phyloP scores from a whole-genome alignment of 768 basidiomycete genomes.

The Dictyophora rubrovolvata region DNA sequence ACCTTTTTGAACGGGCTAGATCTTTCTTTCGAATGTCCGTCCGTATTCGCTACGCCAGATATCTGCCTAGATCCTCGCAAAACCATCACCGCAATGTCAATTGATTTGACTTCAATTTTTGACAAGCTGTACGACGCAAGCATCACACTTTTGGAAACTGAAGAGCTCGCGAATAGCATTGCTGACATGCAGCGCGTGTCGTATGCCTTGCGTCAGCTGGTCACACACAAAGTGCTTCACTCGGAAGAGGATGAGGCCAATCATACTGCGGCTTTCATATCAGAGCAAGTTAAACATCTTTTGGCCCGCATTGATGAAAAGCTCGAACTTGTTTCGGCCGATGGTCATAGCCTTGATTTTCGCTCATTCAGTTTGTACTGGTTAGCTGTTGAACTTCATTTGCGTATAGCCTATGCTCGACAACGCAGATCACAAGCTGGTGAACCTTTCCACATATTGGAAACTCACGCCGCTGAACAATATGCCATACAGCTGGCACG shows the following conservation, averaged over 20 bases:
- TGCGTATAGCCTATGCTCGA: conserved; percentile 27
- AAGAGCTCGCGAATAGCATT: not conserved
- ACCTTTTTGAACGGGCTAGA: conserved; percentile 23
- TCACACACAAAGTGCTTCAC: not conserved
- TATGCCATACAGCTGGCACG: conserved; percentile 29
- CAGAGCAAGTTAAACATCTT: conserved; percentile 7
- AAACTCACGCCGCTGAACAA: not conserved
- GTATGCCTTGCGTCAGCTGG: conserved; percentile 2
- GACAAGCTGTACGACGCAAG: conserved; percentile 18
- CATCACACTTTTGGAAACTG: not conserved
- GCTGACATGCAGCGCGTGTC: not conserved
- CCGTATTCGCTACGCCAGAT: conserved; percentile 25
- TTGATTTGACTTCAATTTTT: conserved; percentile 35
- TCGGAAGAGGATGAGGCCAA: not conserved
- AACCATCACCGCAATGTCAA: conserved; percentile 33
- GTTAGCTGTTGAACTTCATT: conserved; percentile 52
- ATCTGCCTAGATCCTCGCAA: conserved; percentile 35
- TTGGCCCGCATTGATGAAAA: conserved; percentile 1
- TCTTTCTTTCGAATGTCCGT: conserved; percentile 18
- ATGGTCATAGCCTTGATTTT: conserved; percentile 23
- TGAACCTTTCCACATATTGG: conserved; percentile 6
- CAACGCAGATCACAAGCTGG: conserved; percentile 15
- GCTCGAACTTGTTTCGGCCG: conserved; percentile 8
- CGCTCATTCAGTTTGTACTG: conserved; percentile 42
- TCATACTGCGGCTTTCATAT: not conserved